Evolutionary conservation across 441 rosid genomes (phyloP), one percentile per base, ranked within the genome.

Genomic region (Dalechampia spathulata): DNA sequence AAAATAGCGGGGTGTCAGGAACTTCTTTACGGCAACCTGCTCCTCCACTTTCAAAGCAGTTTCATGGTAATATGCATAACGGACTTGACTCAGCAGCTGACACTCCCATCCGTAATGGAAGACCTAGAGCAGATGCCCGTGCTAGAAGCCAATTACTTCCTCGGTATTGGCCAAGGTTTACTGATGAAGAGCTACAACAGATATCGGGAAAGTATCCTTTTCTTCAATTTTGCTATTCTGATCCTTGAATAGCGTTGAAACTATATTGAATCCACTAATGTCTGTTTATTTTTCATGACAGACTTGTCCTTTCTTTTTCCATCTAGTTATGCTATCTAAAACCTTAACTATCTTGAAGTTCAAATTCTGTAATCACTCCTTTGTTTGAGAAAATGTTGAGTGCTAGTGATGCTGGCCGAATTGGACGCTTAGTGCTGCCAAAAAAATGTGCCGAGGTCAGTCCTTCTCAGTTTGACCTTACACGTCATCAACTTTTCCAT

Each of bases 301-400:
- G 42, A 11, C 42, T 43, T 55, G 16, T 5, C n/a, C 41, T 43
- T 36, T 44, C 11, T 21, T 50, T 37, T 20, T 26, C 38, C 25
- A n/a, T 55, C 8, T 19, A 34, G 17, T 44, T 37, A 13, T 23
- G 46, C 47, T 7, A 17, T 36, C 58, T 13, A 11, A 43, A 61
- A 47, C 78, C 97, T 94, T 94, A 72, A 90, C 86, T 25, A 66
- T 63, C 22, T 74, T 39, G 25, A 74, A 94, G 99, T 70, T 75
- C 99, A 60, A 83, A 87, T 73, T 77, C 90, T 52, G 71, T 79
- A 45, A 86, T 85, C 60, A 88, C 85, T 64, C 96, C 95, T 63
- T 75, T 94, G 70, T 94, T 94, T 51, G 99, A 94, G 86, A 94
- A 94, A 83, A 84, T 81, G 81, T 74, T 94, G 74, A 94, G 96